Evolutionary conservation across 23 red algal genomes (phyloP).

Genomic region (Pyropia yezoensis): DNA sequence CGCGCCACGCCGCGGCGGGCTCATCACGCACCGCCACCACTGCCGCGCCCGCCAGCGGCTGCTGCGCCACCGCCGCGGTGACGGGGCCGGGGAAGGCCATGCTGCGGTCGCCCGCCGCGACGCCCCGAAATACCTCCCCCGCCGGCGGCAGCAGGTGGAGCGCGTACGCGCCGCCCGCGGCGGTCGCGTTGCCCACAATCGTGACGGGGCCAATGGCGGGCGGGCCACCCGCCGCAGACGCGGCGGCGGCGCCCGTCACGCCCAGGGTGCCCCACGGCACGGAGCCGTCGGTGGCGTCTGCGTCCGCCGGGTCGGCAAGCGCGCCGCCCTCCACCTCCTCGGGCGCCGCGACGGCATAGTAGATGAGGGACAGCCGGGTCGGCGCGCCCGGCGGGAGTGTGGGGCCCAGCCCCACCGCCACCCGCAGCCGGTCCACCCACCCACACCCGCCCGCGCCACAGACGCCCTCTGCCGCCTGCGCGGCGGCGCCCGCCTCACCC

Average conservation of each 20-base stretch:
- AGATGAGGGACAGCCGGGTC: conserved; percentile 37
- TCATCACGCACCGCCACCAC: too few species aligned
- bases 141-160: conserved; percentile 22
- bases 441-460: too few species aligned
- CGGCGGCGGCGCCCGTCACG: background rate
- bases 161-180: conserved; percentile 28
- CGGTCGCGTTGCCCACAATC: conserved; percentile 18
- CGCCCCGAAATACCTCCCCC: background rate
- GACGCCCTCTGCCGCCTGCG: too few species aligned
- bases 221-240: conserved; percentile 9
- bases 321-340: conserved; percentile 21
- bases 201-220: conserved; percentile 2
- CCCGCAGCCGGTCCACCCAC: too few species aligned
- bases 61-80: too few species aligned
- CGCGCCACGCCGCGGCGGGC: background rate
- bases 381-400: conserved; percentile 7
- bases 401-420: background rate
- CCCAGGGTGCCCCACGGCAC: conserved; percentile 29
- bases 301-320: conserved; percentile 1
- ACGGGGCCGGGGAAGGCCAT: too few species aligned
- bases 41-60: too few species aligned
- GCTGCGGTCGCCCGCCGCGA: too few species aligned
- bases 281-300: too few species aligned
- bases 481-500: conserved; percentile 3
- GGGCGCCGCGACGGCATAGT: conserved; percentile 31